Conservation (phyloP, 331 rosid species). For the Pyracantha coccinea region DNA sequence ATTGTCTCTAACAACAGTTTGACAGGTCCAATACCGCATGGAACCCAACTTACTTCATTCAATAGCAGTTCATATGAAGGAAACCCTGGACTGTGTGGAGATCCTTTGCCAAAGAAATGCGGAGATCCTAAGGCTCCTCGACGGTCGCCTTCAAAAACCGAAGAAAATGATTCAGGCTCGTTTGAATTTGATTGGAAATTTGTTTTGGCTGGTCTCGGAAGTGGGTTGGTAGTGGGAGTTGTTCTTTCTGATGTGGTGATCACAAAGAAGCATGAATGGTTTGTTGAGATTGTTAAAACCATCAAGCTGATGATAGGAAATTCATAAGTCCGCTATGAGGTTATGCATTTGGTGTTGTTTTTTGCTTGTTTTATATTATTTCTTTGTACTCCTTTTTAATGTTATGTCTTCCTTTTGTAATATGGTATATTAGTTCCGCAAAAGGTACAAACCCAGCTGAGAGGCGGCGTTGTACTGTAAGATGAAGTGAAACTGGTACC, state of each 20-base stretch:
- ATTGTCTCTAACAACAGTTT: neutral
- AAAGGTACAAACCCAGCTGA: too few relatives aligned
- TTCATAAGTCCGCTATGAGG: neutral
- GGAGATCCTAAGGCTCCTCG: neutral
- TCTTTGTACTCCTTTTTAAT: too few relatives aligned
- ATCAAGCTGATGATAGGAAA: neutral
- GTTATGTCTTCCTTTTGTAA: too few relatives aligned
- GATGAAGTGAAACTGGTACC: too few relatives aligned
- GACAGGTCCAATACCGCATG: neutral
- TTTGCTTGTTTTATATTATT: neutral
- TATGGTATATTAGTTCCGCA: too few relatives aligned
- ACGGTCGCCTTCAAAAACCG: neutral
- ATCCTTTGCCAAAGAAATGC: neutral
- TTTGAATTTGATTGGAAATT: constrained; percentile 4
- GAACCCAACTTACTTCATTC: neutral
- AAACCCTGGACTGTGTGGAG: neutral
- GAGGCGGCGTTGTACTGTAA: too few relatives aligned
- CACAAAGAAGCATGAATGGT: neutral
- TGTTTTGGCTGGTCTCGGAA: neutral
- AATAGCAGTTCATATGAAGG: neutral
- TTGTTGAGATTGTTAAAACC: neutral
- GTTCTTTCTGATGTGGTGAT: neutral
- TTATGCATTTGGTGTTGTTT: neutral
- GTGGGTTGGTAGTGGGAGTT: constrained; percentile 5
- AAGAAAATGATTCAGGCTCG: neutral